Evolutionary conservation across 495 filamentous ascomycete species (phyloP), one percentile per base, ranked within the genome.

Genomic region (Cairneyella variabilis): DNA sequence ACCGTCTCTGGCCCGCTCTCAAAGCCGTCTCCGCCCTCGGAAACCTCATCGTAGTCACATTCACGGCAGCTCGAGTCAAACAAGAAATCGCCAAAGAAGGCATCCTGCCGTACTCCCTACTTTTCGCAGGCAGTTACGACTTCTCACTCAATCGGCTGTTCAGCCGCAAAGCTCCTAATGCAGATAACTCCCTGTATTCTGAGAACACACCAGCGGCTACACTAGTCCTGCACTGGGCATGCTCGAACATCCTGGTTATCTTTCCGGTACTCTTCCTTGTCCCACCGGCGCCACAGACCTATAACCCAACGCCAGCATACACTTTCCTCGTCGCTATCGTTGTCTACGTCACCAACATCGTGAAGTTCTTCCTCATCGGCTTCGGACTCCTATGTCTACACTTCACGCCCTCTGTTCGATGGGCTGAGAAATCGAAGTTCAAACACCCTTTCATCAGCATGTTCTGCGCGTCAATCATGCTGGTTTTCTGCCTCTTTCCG

Each of bases 31-130:
- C 51, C 18, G 43, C 41, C 9, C 17, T 54, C 32, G 51, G 51
- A 25, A 46, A 46, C 18, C 34, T 54, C 12, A 54, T 54, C 28
- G 51, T 62, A 28, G 52, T 50, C 34, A 53, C 61, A 22, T 57
- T 66, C 27, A 54, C 57, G 5, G 58, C 64, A 17, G 44, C 48
- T 14, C 36, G 36, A 38, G 65, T 68, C 10, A 66, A 68, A 36
- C 65, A 68, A 58, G 65, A 66, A 56, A 68, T 68, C 14, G 65
- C 65, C 32, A 68, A 68, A 48, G 65, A 68, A 54, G 64, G 64
- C 8, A 52, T 68, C 39, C 50, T 57, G 4, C 54, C 54, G 2
- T 75, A 63, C 32, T 71, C 73, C 3, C 61, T 61, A 8, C 65
- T 76, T 45, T 73, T 79, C 47, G 72, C 72, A 18, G 52, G 58